Conservation (phyloP, 768 basidiomycete species). For the Suillus hirtellus region DNA sequence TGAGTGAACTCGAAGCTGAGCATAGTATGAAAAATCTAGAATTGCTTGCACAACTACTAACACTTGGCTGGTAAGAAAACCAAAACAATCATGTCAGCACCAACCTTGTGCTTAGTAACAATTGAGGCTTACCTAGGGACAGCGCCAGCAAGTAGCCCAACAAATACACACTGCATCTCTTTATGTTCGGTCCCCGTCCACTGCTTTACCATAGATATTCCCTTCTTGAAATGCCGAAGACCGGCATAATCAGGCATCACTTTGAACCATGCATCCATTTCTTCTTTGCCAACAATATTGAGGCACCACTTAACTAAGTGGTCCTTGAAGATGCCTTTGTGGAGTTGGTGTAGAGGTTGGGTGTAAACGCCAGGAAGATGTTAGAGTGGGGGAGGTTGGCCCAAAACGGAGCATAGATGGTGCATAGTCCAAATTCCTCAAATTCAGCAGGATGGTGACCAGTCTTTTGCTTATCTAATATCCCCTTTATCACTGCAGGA, state of each 20-base stretch:
- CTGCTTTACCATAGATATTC: conserved; percentile 41
- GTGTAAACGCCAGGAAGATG: conserved; percentile 41
- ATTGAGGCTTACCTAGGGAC: conserved; percentile 1
- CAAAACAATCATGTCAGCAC: background rate
- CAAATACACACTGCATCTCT: conserved; percentile 36
- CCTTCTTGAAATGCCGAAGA: conserved; percentile 39
- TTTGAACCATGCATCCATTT: conserved; percentile 19
- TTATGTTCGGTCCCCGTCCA: conserved; percentile 47
- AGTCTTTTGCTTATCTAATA: conserved; percentile 4
- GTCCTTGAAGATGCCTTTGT: conserved; percentile 49
- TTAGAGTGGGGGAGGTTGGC: conserved; percentile 37
- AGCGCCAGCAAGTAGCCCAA: conserved; percentile 31
- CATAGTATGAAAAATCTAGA: conserved; percentile 38
- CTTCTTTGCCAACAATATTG: conserved; percentile 11
- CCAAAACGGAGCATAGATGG: conserved; percentile 40
- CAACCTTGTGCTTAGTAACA: background rate
- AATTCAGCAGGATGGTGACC: conserved; percentile 11
- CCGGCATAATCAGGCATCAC: conserved; percentile 16
- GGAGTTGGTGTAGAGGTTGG: conserved; percentile 48
- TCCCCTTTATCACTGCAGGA: background rate
- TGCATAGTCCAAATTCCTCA: conserved; percentile 1
- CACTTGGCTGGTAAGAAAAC: conserved; percentile 15
- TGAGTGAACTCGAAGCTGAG: conserved; percentile 30
- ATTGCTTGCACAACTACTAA: conserved; percentile 26
- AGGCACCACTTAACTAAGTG: conserved; percentile 41